A percentile compares a stretch with the other conserved stretches of the same genome.
phyloP scores from a whole-genome alignment of 768 basidiomycete species.

The Aureoboletus auriporus region DNA sequence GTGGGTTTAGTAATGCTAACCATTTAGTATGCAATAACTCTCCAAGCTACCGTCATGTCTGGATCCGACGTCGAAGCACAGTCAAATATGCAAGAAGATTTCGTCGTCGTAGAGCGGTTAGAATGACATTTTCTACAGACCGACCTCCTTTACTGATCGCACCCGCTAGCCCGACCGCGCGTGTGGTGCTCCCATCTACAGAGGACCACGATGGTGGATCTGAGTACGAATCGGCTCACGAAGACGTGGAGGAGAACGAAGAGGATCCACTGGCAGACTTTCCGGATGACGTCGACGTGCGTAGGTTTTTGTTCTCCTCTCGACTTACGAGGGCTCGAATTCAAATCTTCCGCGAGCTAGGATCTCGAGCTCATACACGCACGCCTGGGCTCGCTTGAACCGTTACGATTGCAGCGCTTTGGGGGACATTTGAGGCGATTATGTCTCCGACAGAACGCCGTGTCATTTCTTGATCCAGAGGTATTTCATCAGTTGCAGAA shows the following conservation, averaged over 20 bases:
- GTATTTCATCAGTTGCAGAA: constrained; percentile 62
- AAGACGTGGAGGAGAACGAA: constrained; percentile 44
- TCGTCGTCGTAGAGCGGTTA: constrained; percentile 25
- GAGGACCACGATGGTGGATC: constrained; percentile 26
- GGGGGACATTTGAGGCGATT: constrained; percentile 62
- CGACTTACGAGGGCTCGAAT: neutral
- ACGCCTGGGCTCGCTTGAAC: constrained; percentile 63
- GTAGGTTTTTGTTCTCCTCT: constrained; percentile 16
- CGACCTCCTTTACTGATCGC: constrained; percentile 1
- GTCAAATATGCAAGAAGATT: constrained; percentile 16
- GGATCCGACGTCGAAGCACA: constrained; percentile 11
- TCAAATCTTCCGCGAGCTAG: constrained; percentile 34
- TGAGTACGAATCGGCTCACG: constrained; percentile 38
- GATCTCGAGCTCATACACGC: constrained; percentile 85
- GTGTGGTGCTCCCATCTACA: constrained; percentile 45
- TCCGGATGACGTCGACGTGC: constrained; percentile 81
- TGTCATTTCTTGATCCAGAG: constrained; percentile 67
- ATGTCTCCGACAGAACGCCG: constrained; percentile 84
- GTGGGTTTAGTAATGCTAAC: too few species aligned
- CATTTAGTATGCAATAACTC: too few species aligned
- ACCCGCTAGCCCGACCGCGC: constrained; percentile 30
- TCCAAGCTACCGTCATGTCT: constrained; percentile 17
- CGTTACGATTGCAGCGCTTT: constrained; percentile 73
- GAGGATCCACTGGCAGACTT: constrained; percentile 72
- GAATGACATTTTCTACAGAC: neutral